These are phyloP conservation scores for Magnaporthales sp. DNA, from an alignment of 2,329 filamentous ascomycete species.

Conservation along the genomic window DNA sequence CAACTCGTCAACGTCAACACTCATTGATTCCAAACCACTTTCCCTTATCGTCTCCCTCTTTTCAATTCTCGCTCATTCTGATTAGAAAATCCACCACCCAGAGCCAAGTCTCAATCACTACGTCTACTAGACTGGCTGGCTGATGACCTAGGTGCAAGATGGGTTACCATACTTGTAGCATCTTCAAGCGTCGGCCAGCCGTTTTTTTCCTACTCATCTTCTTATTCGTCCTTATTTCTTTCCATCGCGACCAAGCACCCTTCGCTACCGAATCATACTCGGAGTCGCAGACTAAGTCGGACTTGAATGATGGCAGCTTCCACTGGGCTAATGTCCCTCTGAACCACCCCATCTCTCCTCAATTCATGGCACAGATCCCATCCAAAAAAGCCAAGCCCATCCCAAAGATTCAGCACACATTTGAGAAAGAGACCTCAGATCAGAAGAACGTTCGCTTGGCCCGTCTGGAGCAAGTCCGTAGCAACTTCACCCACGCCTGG, in stretches of 20 bases:
- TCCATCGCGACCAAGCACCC: background rate
- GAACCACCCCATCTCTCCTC: slow-evolving; percentile 10
- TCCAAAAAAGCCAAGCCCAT: slow-evolving; percentile 10
- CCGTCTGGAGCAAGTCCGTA: slow-evolving; percentile 23
- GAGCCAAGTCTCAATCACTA: background rate
- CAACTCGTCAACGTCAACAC: no score
- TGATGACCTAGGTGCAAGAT: background rate
- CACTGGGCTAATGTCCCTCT: slow-evolving; percentile 10
- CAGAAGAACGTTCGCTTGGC: slow-evolving; percentile 17
- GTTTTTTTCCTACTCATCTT: background rate
- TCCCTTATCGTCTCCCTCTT: no score
- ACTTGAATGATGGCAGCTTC: slow-evolving; percentile 9
- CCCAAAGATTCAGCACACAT: slow-evolving; percentile 27
- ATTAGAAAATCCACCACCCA: no score
- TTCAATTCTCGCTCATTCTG: no score
- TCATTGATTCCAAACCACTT: no score
- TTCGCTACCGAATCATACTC: background rate
- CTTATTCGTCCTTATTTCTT: background rate
- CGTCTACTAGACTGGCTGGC: background rate
- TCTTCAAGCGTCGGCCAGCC: background rate
- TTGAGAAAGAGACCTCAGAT: slow-evolving; percentile 15
- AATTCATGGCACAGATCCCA: slow-evolving; percentile 9
- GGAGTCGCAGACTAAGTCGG: background rate
- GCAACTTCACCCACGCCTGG: slow-evolving; percentile 29
- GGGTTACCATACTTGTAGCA: background rate